Conservation (phyloP, 2,329 filamentous ascomycete species). For the Cyphellophora attinorum region DNA sequence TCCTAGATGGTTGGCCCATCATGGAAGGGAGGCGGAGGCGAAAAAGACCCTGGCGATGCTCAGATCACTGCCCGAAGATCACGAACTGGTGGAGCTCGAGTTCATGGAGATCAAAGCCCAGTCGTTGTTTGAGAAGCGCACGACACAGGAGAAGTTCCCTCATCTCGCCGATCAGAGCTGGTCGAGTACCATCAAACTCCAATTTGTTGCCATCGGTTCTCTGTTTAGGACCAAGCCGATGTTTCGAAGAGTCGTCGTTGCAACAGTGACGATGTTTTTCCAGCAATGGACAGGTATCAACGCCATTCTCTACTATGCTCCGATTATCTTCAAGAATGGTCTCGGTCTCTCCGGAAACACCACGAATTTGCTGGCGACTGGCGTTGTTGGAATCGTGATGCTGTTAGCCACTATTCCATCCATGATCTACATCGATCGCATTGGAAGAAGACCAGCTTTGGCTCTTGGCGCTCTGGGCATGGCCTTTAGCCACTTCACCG, state of each 20-base stretch:
- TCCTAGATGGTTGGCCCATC: constrained; percentile 65
- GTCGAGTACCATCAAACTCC: constrained; percentile 57
- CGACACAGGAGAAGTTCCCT: constrained; percentile 58
- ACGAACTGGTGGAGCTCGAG: constrained; percentile 33
- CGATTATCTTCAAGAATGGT: constrained; percentile 25
- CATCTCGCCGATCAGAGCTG: constrained; percentile 49
- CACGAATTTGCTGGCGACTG: constrained; percentile 25
- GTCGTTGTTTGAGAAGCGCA: constrained; percentile 66
- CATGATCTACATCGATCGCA: constrained; percentile 28
- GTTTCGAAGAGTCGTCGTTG: constrained; percentile 34
- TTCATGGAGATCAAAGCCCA: constrained; percentile 78
- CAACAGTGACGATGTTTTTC: constrained; percentile 27
- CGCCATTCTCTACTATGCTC: constrained; percentile 33
- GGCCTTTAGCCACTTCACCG: constrained; percentile 60
- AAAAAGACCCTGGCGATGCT: constrained; percentile 53
- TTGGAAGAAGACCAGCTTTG: constrained; percentile 28
- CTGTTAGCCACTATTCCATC: constrained; percentile 29
- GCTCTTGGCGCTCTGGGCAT: constrained; percentile 57
- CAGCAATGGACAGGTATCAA: constrained; percentile 43
- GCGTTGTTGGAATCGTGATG: constrained; percentile 28
- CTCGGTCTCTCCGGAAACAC: constrained; percentile 25
- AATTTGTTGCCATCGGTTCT: constrained; percentile 37
- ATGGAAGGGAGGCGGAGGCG: constrained; percentile 59
- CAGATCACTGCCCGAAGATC: constrained; percentile 34
- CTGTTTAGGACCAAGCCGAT: constrained; percentile 31